A percentile compares a stretch with the other conserved stretches of the same genome.
These are phyloP conservation scores for Colletotrichum eleusines DNA, from an alignment of 2,329 filamentous ascomycete genomes.

Conservation along the genomic window DNA sequence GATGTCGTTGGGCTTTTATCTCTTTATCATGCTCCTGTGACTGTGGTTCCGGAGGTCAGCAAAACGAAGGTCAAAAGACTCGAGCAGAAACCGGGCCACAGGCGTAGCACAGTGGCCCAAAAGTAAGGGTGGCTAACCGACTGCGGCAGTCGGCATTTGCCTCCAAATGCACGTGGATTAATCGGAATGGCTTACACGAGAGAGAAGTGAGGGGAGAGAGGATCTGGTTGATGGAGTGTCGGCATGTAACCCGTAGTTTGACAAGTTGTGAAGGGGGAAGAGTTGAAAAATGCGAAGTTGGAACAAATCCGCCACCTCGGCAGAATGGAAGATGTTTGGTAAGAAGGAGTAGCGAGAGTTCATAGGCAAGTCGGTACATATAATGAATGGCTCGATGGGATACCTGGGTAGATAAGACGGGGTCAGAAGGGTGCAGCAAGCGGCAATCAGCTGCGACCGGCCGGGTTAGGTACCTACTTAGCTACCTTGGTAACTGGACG, in stretches of 20 bases:
- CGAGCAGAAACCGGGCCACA: neutral
- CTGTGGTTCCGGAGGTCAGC: slow-evolving; percentile 10
- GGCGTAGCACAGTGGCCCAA: neutral
- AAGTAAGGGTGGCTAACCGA: neutral
- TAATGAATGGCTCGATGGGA: slow-evolving; percentile 8
- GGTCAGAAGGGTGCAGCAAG: slow-evolving; percentile 33
- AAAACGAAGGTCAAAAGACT: neutral
- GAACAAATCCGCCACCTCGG: slow-evolving; percentile 29
- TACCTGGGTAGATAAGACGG: no score
- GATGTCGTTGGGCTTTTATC: slow-evolving; percentile 26
- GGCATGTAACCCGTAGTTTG: slow-evolving; percentile 17
- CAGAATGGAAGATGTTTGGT: slow-evolving; percentile 7
- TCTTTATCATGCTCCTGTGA: slow-evolving; percentile 26
- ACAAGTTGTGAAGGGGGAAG: neutral
- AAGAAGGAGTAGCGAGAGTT: slow-evolving; percentile 14
- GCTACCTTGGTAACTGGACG: neutral
- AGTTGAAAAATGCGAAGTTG: slow-evolving; percentile 13
- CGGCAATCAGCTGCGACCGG: slow-evolving; percentile 34
- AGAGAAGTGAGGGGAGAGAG: neutral
- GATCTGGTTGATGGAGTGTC: neutral
- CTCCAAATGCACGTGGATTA: slow-evolving; percentile 15
- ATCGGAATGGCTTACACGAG: slow-evolving; percentile 33
- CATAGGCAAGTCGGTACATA: neutral
- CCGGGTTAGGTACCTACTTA: slow-evolving; percentile 18
- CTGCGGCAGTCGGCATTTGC: slow-evolving; percentile 14